phyloP scores from a whole-genome alignment of 148 eudicot species.

The Cornus suecica region DNA sequence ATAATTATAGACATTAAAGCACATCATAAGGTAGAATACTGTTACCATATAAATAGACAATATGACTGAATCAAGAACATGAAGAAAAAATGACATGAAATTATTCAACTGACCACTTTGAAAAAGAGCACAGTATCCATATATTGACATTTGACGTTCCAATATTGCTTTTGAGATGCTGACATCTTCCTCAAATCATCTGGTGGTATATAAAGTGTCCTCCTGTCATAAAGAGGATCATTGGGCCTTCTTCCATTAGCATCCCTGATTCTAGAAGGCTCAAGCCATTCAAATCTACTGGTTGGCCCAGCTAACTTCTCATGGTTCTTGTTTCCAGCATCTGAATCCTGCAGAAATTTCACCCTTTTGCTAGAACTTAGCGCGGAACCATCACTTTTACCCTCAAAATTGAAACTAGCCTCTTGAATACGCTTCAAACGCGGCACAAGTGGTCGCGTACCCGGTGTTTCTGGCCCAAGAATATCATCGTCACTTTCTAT shows the following conservation, averaged over 20 bases:
- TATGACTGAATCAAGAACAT: background rate
- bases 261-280: conserved; percentile 80
- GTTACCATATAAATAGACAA: background rate
- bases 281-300: conserved; percentile 92
- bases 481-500: conserved; percentile 32
- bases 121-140: conserved; percentile 92
- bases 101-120: conserved; percentile 77
- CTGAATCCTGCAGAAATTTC: conserved; percentile 41
- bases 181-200: conserved; percentile 84
- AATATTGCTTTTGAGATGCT: conserved; percentile 95
- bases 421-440: conserved; percentile 81
- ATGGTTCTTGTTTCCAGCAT: conserved; percentile 23
- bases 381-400: conserved; percentile 22
- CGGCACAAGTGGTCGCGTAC: conserved; percentile 65
- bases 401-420: conserved; percentile 37
- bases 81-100: conserved; percentile 1
- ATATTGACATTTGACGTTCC: conserved; percentile 80
- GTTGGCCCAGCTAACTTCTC: conserved; percentile 36
- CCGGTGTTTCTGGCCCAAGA: conserved; percentile 70
- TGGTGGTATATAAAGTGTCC: conserved; percentile 84
- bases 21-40: background rate
- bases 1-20: background rate
- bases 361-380: conserved; percentile 53
- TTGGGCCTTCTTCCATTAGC: conserved; percentile 77
- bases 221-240: conserved; percentile 71